Percentiles rank a stretch among this genome's conserved stretches.
Conservation (phyloP, 768 basidiomycete genomes). For the Guyanaporus albipodus region DNA sequence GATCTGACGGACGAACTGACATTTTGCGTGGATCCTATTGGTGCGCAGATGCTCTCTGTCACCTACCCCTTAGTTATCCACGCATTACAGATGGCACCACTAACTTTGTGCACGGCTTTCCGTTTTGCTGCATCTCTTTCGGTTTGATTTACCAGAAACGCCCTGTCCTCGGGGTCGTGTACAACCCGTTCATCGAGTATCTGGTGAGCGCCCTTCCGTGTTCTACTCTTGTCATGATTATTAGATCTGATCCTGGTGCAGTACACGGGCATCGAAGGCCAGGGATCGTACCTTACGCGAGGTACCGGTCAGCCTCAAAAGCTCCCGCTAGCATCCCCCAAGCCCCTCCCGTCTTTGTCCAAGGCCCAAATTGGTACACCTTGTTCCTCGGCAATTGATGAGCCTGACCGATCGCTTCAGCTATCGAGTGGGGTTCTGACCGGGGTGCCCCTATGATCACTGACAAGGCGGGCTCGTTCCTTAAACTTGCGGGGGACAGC, state of each 20-base stretch:
- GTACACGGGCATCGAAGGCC: constrained; percentile 78
- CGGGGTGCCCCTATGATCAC: constrained; percentile 49
- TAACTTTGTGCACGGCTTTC: constrained; percentile 84
- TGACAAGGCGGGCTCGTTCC: constrained; percentile 64
- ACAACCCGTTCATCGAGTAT: constrained; percentile 87
- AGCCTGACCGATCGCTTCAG: constrained; percentile 32
- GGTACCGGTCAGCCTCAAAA: constrained; percentile 42
- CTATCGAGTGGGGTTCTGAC: constrained; percentile 88
- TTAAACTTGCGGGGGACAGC: constrained; percentile 70
- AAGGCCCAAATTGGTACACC: constrained; percentile 63
- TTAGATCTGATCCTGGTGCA: constrained; percentile 18
- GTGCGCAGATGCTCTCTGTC: constrained; percentile 35
- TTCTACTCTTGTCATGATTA: neutral
- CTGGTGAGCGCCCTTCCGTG: constrained; percentile 41
- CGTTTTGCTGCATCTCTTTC: constrained; percentile 86
- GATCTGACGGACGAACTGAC: constrained; percentile 85
- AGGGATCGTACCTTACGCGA: constrained; percentile 73
- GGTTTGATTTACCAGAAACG: constrained; percentile 80
- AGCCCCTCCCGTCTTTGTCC: constrained; percentile 62
- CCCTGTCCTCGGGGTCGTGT: constrained; percentile 88
- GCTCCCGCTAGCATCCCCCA: constrained; percentile 64
- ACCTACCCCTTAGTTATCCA: neutral
- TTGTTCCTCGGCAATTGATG: neutral
- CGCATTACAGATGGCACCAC: constrained; percentile 69
- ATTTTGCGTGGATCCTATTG: constrained; percentile 95